Evolutionary conservation across 2,329 filamentous ascomycete genomes (phyloP), one percentile per base, ranked within the genome.

Genomic region (Pseudogymnoascus sp.): DNA sequence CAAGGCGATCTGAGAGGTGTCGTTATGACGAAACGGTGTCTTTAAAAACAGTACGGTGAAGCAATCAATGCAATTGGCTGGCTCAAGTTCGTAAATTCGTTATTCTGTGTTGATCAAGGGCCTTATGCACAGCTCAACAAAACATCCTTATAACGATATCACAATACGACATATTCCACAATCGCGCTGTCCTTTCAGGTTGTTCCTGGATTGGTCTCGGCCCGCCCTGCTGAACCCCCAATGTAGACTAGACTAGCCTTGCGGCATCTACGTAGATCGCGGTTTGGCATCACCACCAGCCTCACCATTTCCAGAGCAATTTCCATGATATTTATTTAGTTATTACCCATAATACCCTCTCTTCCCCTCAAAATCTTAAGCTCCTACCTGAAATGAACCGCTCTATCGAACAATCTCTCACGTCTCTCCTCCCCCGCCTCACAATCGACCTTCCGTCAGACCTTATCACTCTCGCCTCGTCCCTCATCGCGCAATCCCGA

Each of bases 401-500:
- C 61, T 82, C 88, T 38, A 78, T 91, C 18, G 86, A 92, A 67
- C 85, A 88, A 68, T 84, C 85, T 0, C 77, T 95, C 33, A 77
- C 82, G n/a, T 86, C 83, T 30, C 75, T 94, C 21, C 79, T 95
- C 61, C 90, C 90, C 1, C 88, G 86, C 0, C 81, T 88, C 68
- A 84, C 84, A 63, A 80, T 82, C 28, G 76, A 82, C 52, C 75
- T 92, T 0, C 89, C 89, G 0, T 76, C 79, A 9, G 78, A 84
- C n/a, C 82, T 95, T 4, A 73, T 89, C 61, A 82, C 88, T 61
- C 79, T 92, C 8, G 84, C 90, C 1, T 77, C 80, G 58, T 90
- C 86, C 7, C 77, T 95, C 5, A 81, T 95, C 45, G 85, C 89
- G 1, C 90, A 94, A 72, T 95, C 90, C 10, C 84, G 89, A 33